Conservation (phyloP, 2,329 filamentous ascomycete genomes). For the Talaromyces sp. region DNA sequence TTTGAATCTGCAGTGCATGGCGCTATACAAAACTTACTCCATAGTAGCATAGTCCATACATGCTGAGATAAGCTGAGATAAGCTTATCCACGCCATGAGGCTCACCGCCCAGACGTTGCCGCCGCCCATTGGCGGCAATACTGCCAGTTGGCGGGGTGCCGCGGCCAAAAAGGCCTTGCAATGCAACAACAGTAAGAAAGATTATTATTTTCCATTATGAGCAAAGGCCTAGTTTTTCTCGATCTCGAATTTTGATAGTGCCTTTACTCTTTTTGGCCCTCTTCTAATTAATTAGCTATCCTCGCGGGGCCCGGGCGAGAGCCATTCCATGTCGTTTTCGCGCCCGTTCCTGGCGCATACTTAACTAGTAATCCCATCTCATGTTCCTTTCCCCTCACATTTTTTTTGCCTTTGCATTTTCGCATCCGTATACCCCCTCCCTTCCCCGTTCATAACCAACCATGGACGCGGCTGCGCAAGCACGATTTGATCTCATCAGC, state of each 20-base stretch:
- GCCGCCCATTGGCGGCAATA: neutral
- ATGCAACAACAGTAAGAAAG: neutral
- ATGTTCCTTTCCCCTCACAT: neutral
- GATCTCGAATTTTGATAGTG: neutral
- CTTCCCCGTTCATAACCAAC: neutral
- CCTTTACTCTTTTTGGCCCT: neutral
- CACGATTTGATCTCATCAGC: slow-evolving; percentile 68
- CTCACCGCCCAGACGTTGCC: neutral
- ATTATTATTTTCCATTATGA: neutral
- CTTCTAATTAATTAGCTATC: neutral
- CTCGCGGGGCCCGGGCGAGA: neutral
- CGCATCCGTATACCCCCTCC: neutral
- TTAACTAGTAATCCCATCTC: neutral
- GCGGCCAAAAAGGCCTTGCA: neutral
- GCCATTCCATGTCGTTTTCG: neutral
- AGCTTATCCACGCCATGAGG: neutral
- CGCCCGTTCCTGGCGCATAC: neutral
- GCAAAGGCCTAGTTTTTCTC: neutral
- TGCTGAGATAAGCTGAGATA: neutral
- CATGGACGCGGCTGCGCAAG: slow-evolving; percentile 29
- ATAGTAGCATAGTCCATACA: neutral
- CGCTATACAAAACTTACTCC: neutral
- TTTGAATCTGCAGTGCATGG: neutral
- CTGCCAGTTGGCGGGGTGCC: neutral
- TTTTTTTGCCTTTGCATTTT: neutral